These are phyloP conservation scores for Kurtzmaniella quercitrusa DNA, from an alignment of 1,139 yeast genomes.

Conservation along the genomic window DNA sequence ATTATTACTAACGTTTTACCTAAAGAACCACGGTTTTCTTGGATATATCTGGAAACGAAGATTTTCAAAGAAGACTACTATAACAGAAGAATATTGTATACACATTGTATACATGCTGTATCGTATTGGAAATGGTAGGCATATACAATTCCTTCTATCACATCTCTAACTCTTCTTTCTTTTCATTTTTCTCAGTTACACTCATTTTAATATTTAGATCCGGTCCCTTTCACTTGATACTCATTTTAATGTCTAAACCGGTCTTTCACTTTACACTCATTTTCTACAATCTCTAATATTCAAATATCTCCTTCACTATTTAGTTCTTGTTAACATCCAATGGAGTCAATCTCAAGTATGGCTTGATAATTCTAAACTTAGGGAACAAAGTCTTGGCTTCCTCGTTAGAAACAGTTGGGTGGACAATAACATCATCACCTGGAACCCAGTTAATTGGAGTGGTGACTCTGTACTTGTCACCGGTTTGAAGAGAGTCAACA, in stretches of 20 bases:
- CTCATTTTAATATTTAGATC: no score
- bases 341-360: slow-evolving; percentile 56
- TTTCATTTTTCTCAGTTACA: neutral
- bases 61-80: no score
- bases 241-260: no score
- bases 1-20: no score
- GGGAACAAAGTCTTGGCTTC: slow-evolving; percentile 82
- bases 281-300: neutral
- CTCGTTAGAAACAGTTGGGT: slow-evolving; percentile 75
- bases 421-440: slow-evolving; percentile 87
- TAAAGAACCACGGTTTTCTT: no score
- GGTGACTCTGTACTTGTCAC: slow-evolving; percentile 75
- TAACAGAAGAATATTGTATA: no score
- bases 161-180: no score
- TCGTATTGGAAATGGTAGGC: no score
- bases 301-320: neutral
- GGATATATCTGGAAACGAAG: no score
- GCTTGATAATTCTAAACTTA: slow-evolving; percentile 73
- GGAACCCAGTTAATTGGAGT: slow-evolving; percentile 75
- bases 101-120: no score
- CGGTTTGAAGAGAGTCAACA: slow-evolving; percentile 77
- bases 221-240: no score
- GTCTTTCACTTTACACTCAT: neutral
- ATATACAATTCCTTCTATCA: no score
- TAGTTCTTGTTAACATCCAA: slow-evolving; percentile 5